Base-by-base conservation (phyloP, 2,329 filamentous ascomycete genomes). In the Calycina herbarum region DNA sequence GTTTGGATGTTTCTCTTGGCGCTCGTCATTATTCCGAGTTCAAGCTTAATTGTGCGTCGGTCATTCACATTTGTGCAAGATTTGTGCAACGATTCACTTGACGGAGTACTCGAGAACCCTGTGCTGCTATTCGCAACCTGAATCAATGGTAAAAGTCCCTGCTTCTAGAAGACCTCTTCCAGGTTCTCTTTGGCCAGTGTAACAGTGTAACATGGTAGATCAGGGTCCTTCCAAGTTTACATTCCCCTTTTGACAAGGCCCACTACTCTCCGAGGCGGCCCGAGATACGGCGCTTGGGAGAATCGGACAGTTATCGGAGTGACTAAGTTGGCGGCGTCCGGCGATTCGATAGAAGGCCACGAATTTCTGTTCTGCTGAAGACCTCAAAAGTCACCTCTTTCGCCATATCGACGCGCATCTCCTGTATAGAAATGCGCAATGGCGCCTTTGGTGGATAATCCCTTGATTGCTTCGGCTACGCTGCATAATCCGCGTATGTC, bases 361-460 rank as follows among this genome's bases (percentile, higher is more conserved):
- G 20, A n/a, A 29, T 57, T 31, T 27, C 51, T 33, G 15, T 31
- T 27, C 51, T n/a, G 15, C 56, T 57, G 31, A 8, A n/a, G 31
- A 35, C 29, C 11, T 35, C 61, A n/a, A 54, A 57, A 40, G 61
- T 63, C 58, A 51, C 45, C 20, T 62, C 24, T 51, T 59, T 56
- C n/a, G 59, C 59, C 65, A 58, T 58, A 54, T 24, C 7, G 59
- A 67, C 67, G 67, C 68, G 71, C 69, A 69, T 66, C 61, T 67
- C 51, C 57, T 58, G 35, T 29, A 65, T 67, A 68, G 61, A 62
- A 63, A 71, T 72, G 73, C 69, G 73, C 72, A 76, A 91, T 90
- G 89, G 84, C 89, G 81, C 88, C 89, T 78, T 90, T 99, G 79
- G 93, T 98, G 79, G 92, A 96, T 81, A 94, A 93, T 80, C 81